These are phyloP conservation scores for Pezicula neosporulosa DNA, from an alignment of 2,329 filamentous ascomycete genomes.

Conservation along the genomic window DNA sequence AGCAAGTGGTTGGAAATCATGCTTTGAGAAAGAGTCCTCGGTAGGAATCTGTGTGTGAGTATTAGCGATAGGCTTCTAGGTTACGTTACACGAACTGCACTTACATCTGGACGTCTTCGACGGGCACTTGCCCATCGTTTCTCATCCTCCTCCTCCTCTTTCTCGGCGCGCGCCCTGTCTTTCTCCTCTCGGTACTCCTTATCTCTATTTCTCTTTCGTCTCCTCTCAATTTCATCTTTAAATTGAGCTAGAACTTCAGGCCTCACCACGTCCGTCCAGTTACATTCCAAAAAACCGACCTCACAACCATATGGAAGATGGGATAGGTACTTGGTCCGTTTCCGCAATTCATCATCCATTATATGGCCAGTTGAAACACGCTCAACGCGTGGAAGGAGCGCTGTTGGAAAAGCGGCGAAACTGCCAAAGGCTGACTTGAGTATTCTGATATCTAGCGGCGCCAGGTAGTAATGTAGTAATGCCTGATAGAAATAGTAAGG, in stretches of 20 bases:
- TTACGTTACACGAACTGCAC: slow-evolving; percentile 9
- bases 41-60: no score
- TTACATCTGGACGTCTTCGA: slow-evolving; percentile 50
- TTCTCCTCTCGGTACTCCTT: slow-evolving; percentile 70
- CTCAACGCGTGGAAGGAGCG: slow-evolving; percentile 67
- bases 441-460: slow-evolving; percentile 70
- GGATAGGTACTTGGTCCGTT: slow-evolving; percentile 65
- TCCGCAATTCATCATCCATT: slow-evolving; percentile 67
- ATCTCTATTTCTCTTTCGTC: slow-evolving; percentile 61
- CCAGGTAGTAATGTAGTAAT: slow-evolving; percentile 68
- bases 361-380: slow-evolving; percentile 69
- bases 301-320: slow-evolving; percentile 72
- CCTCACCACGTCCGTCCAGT: slow-evolving; percentile 68
- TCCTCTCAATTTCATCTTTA: slow-evolving; percentile 56
- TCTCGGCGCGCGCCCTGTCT: slow-evolving; percentile 64
- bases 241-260: slow-evolving; percentile 60
- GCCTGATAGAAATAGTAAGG: slow-evolving; percentile 71
- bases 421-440: slow-evolving; percentile 67
- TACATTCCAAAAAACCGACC: slow-evolving; percentile 69
- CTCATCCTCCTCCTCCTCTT: slow-evolving; percentile 65
- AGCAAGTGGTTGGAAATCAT: slow-evolving; percentile 64
- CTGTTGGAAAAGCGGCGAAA: slow-evolving; percentile 64
- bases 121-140: slow-evolving; percentile 57
- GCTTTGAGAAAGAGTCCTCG: slow-evolving; percentile 41
- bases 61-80: no score